phyloP scores from a whole-genome alignment of 2,329 filamentous ascomycete genomes.

The Microdochium nivale region DNA sequence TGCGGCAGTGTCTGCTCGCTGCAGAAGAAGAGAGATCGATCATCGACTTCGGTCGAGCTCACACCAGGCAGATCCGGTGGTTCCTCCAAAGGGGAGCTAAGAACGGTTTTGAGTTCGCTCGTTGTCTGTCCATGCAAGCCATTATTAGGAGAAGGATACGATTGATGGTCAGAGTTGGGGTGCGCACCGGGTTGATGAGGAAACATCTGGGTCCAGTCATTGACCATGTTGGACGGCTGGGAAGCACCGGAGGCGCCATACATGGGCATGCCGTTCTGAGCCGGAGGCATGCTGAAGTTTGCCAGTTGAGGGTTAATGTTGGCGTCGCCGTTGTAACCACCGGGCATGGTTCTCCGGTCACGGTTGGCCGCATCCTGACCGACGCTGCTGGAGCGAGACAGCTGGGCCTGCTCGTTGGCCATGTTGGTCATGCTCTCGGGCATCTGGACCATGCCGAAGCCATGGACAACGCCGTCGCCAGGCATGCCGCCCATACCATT shows the following conservation, averaged over 20 bases:
- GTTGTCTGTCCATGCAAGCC: constrained; percentile 44
- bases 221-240: constrained; percentile 48
- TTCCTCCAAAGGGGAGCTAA: constrained; percentile 44
- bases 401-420: constrained; percentile 51
- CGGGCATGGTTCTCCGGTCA: constrained; percentile 49
- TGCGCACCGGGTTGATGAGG: constrained; percentile 54
- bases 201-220: constrained; percentile 72
- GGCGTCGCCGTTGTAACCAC: constrained; percentile 44
- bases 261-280: constrained; percentile 57
- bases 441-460: constrained; percentile 48
- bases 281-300: constrained; percentile 54
- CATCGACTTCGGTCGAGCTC: constrained; percentile 30
- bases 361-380: constrained; percentile 46
- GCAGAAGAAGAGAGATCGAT: constrained; percentile 37
- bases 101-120: constrained; percentile 61
- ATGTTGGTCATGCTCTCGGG: constrained; percentile 51
- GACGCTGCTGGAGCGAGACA: constrained; percentile 53
- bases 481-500: constrained; percentile 52
- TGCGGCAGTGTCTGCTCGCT: constrained; percentile 38
- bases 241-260: constrained; percentile 51
- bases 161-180: constrained; percentile 50
- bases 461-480: constrained; percentile 47
- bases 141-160: constrained; percentile 56
- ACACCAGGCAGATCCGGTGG: constrained; percentile 34
- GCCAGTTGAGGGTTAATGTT: constrained; percentile 55